Evolutionary conservation across 2,329 filamentous ascomycete genomes (phyloP).

Genomic region (Elsinoe necatrix): DNA sequence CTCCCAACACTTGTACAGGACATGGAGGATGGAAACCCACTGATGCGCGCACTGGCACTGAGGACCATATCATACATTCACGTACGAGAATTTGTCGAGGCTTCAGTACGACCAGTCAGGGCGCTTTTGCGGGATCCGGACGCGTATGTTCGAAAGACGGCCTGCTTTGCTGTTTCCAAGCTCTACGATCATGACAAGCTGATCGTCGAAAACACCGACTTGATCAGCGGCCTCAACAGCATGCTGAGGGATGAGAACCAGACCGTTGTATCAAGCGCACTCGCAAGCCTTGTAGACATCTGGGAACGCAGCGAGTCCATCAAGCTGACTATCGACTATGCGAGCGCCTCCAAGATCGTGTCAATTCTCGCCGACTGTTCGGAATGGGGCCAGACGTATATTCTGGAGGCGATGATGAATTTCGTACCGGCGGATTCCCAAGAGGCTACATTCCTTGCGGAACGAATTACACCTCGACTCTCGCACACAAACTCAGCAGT

Average conservation of each 20-base stretch:
- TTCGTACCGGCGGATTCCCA: conserved; percentile 88
- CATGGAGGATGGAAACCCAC: conserved; percentile 84
- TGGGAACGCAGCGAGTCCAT: conserved; percentile 98
- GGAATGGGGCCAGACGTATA: conserved; percentile 99
- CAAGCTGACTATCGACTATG: conserved; percentile 95
- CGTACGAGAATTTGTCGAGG: conserved; percentile 89
- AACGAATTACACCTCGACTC: conserved; percentile 87
- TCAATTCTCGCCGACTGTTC: conserved; percentile 94
- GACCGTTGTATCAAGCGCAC: conserved; percentile 88
- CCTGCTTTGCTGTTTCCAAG: conserved; percentile 92
- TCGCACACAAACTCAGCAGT: conserved; percentile 97
- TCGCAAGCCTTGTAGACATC: conserved; percentile 90
- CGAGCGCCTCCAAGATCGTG: conserved; percentile 95
- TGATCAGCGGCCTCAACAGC: conserved; percentile 83
- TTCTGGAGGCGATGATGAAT: conserved; percentile 93
- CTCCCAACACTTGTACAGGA: conserved; percentile 82
- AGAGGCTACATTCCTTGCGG: conserved; percentile 81
- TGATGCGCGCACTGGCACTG: conserved; percentile 83
- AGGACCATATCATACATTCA: conserved; percentile 97
- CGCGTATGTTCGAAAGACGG: conserved; percentile 95
- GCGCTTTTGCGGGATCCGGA: conserved; percentile 75
- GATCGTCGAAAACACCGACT: conserved; percentile 80
- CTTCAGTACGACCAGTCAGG: conserved; percentile 77
- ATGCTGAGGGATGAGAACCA: conserved; percentile 94
- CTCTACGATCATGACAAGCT: conserved; percentile 92